Conservation (phyloP, 2,329 filamentous ascomycete genomes). For the Polychaeton citri region DNA sequence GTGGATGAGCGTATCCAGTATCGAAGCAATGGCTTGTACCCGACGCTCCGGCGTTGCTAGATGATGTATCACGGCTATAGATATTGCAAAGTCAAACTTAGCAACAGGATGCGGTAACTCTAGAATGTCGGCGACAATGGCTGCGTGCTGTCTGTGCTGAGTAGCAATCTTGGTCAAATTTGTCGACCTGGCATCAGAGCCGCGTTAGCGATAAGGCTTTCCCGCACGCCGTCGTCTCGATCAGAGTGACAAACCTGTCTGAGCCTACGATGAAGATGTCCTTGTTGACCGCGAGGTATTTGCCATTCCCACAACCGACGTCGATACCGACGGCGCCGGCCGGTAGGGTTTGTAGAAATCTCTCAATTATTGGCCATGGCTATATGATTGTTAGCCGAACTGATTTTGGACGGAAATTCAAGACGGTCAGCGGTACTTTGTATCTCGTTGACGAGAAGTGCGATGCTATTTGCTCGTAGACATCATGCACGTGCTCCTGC, state of each 20-base stretch:
- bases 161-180: conserved; percentile 46
- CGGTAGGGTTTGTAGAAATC: conserved; percentile 54
- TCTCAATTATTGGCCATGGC: conserved; percentile 85
- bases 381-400: too few relatives aligned
- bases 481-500: conserved; percentile 71
- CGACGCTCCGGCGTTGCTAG: conserved; percentile 65
- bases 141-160: conserved; percentile 48
- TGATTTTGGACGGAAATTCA: too few relatives aligned
- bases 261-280: conserved; percentile 69
- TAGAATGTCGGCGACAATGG: conserved; percentile 69
- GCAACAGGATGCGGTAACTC: conserved; percentile 59
- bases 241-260: conserved; percentile 52
- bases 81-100: conserved; percentile 77
- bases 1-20: conserved; percentile 52
- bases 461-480: conserved; percentile 77
- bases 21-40: conserved; percentile 54
- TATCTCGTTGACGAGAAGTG: conserved; percentile 72
- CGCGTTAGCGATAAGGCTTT: too few relatives aligned
- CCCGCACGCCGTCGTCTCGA: too few relatives aligned
- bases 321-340: conserved; percentile 73
- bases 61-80: conserved; percentile 89
- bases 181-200: conserved; percentile 34
- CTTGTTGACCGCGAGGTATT: conserved; percentile 73
- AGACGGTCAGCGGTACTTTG: too few relatives aligned
- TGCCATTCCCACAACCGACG: conserved; percentile 92